These are phyloP conservation scores for Alloteropsis semialata DNA, from an alignment of 176 grass and related monocot species.

Conservation along the genomic window DNA sequence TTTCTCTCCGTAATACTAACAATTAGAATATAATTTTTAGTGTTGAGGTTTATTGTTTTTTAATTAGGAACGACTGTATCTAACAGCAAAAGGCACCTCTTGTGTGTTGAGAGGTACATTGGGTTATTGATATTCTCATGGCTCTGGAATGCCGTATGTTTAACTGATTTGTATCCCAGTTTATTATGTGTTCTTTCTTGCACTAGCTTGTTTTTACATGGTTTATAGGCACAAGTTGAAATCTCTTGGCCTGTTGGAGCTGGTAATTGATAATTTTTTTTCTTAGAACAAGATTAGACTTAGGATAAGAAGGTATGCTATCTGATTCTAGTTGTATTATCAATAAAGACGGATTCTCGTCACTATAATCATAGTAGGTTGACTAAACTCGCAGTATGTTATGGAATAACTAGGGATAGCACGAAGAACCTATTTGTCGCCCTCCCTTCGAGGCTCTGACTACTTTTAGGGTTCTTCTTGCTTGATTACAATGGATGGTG, in stretches of 20 bases:
- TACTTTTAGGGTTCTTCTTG: too few species aligned
- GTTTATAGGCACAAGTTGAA: background rate
- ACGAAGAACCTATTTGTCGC: too few species aligned
- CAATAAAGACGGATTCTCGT: background rate
- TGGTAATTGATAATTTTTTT: background rate
- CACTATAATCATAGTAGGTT: background rate
- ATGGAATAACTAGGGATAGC: too few species aligned
- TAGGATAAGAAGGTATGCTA: background rate
- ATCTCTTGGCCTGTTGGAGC: background rate
- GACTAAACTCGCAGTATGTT: background rate
- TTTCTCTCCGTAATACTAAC: background rate
- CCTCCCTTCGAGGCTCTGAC: too few species aligned
- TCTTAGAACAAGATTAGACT: background rate
- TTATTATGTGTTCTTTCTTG: background rate
- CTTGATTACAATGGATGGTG: too few species aligned
- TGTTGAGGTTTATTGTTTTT: background rate
- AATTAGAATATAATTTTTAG: background rate
- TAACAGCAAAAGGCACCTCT: background rate
- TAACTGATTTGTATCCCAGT: background rate
- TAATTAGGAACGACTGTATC: background rate
- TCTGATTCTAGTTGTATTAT: background rate
- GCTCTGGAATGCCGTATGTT: background rate
- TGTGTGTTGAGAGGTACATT: background rate
- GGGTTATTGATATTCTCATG: background rate
- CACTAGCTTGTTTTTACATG: slow-evolving; percentile 10